A percentile compares a stretch with the other conserved stretches of the same genome.
Conservation (phyloP, 441 rosid species). For the Kokia cookei region DNA sequence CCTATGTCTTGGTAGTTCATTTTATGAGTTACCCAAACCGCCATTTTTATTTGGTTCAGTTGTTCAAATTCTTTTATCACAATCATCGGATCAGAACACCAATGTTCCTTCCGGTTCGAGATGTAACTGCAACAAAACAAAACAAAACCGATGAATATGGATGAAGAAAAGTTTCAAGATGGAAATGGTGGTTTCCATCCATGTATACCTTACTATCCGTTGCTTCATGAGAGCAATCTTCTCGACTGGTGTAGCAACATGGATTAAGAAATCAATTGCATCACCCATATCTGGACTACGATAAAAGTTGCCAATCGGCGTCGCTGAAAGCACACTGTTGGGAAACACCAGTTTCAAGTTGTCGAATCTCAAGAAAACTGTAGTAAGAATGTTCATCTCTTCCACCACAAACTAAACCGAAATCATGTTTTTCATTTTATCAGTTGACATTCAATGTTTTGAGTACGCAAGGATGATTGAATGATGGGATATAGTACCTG, state of each 20-base stretch:
- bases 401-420: conserved; percentile 60
- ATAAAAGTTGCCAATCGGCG: conserved; percentile 55
- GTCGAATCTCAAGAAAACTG: conserved; percentile 66
- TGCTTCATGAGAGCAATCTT: conserved; percentile 51
- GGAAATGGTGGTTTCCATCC: neutral
- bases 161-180: neutral
- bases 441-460: neutral
- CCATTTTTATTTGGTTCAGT: conserved; percentile 36
- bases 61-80: conserved; percentile 45
- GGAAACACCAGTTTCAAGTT: conserved; percentile 57
- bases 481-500: conserved; percentile 39
- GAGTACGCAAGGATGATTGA: neutral
- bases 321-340: conserved; percentile 58
- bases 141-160: neutral
- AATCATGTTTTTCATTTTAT: neutral
- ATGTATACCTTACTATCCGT: conserved; percentile 38
- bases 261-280: conserved; percentile 54
- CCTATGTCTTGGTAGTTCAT: conserved; percentile 68
- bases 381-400: conserved; percentile 86
- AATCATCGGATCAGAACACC: conserved; percentile 51
- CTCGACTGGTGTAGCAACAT: conserved; percentile 63
- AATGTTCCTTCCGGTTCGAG: conserved; percentile 59
- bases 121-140: conserved; percentile 37
- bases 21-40: conserved; percentile 55
- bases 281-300: conserved; percentile 94